Base-by-base conservation (phyloP, 768 basidiomycete genomes). In the Mycena metata region DNA sequence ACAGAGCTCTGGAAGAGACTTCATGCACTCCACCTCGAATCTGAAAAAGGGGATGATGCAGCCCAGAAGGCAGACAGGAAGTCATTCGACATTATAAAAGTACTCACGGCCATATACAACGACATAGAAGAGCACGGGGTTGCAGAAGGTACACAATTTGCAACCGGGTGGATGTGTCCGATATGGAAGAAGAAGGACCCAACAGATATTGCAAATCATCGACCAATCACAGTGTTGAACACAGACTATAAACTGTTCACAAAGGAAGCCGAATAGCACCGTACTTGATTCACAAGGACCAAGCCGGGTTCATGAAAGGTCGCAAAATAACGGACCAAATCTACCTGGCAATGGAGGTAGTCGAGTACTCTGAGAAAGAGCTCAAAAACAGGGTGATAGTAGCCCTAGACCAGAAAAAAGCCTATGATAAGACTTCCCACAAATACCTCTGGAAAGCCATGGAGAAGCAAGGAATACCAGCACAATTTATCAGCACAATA, bases 301-400 rank as follows among this genome's bases (percentile, higher is more conserved):
- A 55, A 36, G 54, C 54, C 1, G 54, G 54, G 1, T 55, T 55
- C 16, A 55, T 55, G 36, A 55, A 41, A 15, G 54, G 54, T 19
- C 54, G 54, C 1, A 55, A 41, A 15, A 55, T 55, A 41, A n/a
- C 35, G 7, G 54, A 55, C 36, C 54, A 55, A 21, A 55, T 55
- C n/a, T 55, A n/a, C 36, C 36, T 55, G 3, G 19, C 54, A 3
- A 11, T 12, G 23, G n/a, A 30, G 6, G 8, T 17, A 21, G 36
- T 55, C 2, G 36, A 55, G 16, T 55, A 55, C 23, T 30, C 54
- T 1, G 54, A 55, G 8, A 36, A 55, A 11, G 54, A 55, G 6
- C 36, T 55, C 2, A 9, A n/a, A 23, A 41, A 55, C 39, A 36
- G 54, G 3, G 36, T 10, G 4, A 39, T 39, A 4, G 39, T 39